Evolutionary conservation across 176 grass and related monocot species (phyloP).

Genomic region (Carex pumila): DNA sequence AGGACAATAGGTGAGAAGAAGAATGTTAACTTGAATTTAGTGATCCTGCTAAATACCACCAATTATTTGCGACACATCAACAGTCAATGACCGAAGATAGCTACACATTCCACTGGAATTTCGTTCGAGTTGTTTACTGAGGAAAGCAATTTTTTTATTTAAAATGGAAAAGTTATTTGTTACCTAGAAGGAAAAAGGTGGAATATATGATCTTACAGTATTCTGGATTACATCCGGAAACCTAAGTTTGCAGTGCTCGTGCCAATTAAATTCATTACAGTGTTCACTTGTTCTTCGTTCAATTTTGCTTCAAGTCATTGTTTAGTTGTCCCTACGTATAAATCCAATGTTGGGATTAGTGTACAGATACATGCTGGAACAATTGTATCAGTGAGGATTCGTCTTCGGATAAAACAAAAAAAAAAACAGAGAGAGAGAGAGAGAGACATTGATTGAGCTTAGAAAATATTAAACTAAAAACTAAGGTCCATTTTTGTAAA

Average conservation of each 20-base stretch:
- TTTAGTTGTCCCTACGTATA: not conserved
- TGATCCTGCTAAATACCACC: constrained; percentile 22
- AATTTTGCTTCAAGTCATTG: not conserved
- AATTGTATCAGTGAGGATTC: not conserved
- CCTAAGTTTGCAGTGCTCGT: not conserved
- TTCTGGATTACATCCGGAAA: not conserved
- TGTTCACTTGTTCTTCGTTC: not conserved
- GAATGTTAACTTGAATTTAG: not conserved
- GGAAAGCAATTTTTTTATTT: not conserved
- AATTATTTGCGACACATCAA: constrained; percentile 27
- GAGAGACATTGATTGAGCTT: not conserved
- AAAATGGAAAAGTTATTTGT: not conserved
- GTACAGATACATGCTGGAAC: not conserved
- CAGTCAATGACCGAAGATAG: constrained; percentile 27
- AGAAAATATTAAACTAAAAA: not conserved
- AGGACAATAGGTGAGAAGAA: not conserved
- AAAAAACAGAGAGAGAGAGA: not conserved
- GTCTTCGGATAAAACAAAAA: not conserved
- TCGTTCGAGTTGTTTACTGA: not conserved
- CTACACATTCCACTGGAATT: constrained; percentile 15
- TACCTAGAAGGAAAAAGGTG: not conserved
- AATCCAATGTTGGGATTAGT: not conserved
- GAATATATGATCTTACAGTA: not conserved
- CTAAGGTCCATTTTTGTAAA: not conserved
- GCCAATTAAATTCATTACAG: not conserved